A percentile compares a stretch with the other conserved stretches of the same genome.
Conservation (phyloP, 306 rosid species). For the Begonia masoniana region DNA sequence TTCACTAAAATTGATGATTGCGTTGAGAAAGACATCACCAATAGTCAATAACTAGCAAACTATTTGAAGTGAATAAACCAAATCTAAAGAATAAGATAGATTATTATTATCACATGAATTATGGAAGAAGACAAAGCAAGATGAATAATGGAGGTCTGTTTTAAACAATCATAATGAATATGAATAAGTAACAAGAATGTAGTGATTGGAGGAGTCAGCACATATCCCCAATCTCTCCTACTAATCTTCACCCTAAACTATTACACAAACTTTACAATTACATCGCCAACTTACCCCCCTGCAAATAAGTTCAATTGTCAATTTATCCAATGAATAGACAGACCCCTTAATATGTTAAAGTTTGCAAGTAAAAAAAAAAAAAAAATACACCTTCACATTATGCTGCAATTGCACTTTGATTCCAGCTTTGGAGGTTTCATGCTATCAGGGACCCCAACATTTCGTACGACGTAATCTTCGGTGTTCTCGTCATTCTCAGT, state of each 20-base stretch:
- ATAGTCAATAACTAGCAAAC: too few species aligned
- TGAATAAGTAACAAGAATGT: constrained; percentile 33
- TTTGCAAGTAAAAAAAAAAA: neutral
- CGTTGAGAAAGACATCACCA: too few species aligned
- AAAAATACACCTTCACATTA: constrained; percentile 47
- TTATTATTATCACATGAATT: neutral
- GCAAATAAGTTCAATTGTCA: constrained; percentile 32
- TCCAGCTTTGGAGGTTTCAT: constrained; percentile 80
- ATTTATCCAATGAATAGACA: too few species aligned
- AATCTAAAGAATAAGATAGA: neutral
- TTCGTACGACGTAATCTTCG: constrained; percentile 30
- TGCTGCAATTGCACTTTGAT: constrained; percentile 90
- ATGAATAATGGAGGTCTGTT: neutral
- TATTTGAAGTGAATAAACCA: constrained; percentile 1
- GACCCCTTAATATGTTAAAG: too few species aligned
- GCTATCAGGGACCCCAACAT: constrained; percentile 52
- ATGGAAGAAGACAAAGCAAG: neutral
- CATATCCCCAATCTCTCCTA: constrained; percentile 28
- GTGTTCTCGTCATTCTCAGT: constrained; percentile 63
- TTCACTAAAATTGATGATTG: too few species aligned
- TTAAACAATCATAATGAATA: constrained; percentile 22
- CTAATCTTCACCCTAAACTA: constrained; percentile 13
- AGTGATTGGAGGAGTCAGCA: constrained; percentile 24
- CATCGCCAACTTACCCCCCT: constrained; percentile 46
- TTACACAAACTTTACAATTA: constrained; percentile 57